Conservation (phyloP, 2,329 filamentous ascomycete species). For the Xylariaceae sp. region DNA sequence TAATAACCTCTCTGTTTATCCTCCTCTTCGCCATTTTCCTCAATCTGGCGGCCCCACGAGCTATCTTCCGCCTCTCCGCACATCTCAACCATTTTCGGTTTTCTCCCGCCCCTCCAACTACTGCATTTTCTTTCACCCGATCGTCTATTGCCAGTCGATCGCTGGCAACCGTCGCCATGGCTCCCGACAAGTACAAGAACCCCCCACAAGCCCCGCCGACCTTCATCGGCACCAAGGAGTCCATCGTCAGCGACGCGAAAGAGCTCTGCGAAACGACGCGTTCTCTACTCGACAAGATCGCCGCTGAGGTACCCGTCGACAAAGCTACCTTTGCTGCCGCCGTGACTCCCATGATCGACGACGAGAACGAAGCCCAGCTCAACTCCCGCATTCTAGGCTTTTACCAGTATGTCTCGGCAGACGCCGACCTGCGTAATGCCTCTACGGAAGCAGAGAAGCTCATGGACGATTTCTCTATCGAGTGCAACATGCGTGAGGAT, state of each 20-base stretch:
- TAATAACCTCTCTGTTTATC: slow-evolving; percentile 43
- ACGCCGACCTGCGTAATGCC: slow-evolving; percentile 64
- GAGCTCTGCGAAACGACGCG: slow-evolving; percentile 58
- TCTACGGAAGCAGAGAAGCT: slow-evolving; percentile 71
- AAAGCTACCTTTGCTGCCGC: slow-evolving; percentile 51
- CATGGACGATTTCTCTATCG: slow-evolving; percentile 71
- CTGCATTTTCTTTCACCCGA: slow-evolving; percentile 23
- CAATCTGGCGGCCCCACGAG: slow-evolving; percentile 63
- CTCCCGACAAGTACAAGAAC: slow-evolving; percentile 59
- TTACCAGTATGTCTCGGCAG: slow-evolving; percentile 70
- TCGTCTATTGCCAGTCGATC: slow-evolving; percentile 23
- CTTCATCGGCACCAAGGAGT: slow-evolving; percentile 68
- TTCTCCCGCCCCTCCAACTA: slow-evolving; percentile 31
- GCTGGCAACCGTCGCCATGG: slow-evolving; percentile 55
- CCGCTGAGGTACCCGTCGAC: slow-evolving; percentile 50
- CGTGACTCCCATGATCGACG: slow-evolving; percentile 62
- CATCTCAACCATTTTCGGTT: slow-evolving; percentile 52
- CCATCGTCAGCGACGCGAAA: slow-evolving; percentile 62
- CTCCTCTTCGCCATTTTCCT: slow-evolving; percentile 50
- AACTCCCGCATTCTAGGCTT: slow-evolving; percentile 65
- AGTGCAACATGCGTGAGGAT: slow-evolving; percentile 76
- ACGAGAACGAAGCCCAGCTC: slow-evolving; percentile 61
- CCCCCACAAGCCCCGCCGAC: slow-evolving; percentile 73
- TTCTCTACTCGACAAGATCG: slow-evolving; percentile 60
- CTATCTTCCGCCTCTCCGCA: slow-evolving; percentile 52